Evolutionary conservation across 2,329 filamentous ascomycete genomes (phyloP).

Genomic region (Colletotrichum sp.): DNA sequence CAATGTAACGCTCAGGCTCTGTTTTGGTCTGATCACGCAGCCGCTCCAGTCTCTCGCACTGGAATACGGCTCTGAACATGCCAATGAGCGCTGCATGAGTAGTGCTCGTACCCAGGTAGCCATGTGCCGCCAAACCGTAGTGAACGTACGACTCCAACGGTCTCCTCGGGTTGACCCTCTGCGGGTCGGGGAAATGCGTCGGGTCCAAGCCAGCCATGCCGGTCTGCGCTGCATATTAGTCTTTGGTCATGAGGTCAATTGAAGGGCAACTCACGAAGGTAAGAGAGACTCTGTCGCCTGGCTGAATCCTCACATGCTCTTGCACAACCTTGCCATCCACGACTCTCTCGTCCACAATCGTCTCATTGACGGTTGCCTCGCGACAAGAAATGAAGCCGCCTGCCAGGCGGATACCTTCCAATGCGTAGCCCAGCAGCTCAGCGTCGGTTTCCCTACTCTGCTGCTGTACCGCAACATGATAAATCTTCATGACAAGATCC

Average conservation of each 20-base stretch:
- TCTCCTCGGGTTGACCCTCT: slow-evolving; percentile 66
- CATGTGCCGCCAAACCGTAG: slow-evolving; percentile 67
- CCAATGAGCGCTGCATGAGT: slow-evolving; percentile 68
- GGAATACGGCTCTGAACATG: slow-evolving; percentile 71
- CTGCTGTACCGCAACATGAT: slow-evolving; percentile 61
- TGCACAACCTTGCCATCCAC: slow-evolving; percentile 48
- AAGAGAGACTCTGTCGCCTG: slow-evolving; percentile 67
- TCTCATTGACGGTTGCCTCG: slow-evolving; percentile 50
- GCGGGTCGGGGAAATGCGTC: slow-evolving; percentile 64
- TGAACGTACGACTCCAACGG: slow-evolving; percentile 69
- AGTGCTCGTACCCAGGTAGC: slow-evolving; percentile 65
- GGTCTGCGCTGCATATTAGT: slow-evolving; percentile 24
- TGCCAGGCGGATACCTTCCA: slow-evolving; percentile 77
- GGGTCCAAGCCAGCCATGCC: slow-evolving; percentile 60
- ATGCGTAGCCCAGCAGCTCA: slow-evolving; percentile 70
- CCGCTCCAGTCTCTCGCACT: slow-evolving; percentile 63
- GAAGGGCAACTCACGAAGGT: slow-evolving; percentile 56
- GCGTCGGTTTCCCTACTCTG: slow-evolving; percentile 64
- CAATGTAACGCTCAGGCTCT: neutral
- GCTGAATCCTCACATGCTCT: slow-evolving; percentile 50
- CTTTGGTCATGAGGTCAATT: neutral
- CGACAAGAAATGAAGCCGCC: slow-evolving; percentile 64
- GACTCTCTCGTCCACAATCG: slow-evolving; percentile 41
- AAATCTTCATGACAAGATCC: slow-evolving; percentile 65
- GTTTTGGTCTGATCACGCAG: slow-evolving; percentile 35